Conservation (phyloP, 1,139 yeast genomes). For the Diutina catenulata region DNA sequence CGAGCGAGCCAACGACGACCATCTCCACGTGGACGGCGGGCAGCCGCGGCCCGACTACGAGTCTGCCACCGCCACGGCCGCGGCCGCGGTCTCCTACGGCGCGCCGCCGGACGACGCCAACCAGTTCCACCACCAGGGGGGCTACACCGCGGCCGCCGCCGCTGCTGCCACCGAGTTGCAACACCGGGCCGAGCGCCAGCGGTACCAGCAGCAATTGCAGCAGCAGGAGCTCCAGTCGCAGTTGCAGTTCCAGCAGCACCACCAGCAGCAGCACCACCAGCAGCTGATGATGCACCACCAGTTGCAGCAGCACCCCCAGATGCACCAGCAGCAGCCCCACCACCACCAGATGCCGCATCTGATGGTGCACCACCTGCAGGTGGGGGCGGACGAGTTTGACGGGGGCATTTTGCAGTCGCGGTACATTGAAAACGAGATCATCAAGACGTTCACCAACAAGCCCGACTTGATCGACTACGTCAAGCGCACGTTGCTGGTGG, state of each 20-base stretch:
- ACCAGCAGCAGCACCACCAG: constrained; percentile 8
- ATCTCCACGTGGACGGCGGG: constrained; percentile 8
- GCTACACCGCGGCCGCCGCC: constrained; percentile 10
- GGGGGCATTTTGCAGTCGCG: constrained; percentile 15
- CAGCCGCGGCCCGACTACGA: constrained; percentile 10
- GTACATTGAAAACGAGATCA: constrained; percentile 33
- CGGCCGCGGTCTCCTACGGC: constrained; percentile 10
- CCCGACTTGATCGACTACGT: constrained; percentile 32
- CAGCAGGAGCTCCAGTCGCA: constrained; percentile 8
- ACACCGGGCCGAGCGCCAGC: constrained; percentile 6
- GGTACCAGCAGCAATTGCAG: constrained; percentile 7
- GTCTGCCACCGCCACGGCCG: constrained; percentile 11
- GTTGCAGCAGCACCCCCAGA: constrained; percentile 9
- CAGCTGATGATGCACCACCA: constrained; percentile 9
- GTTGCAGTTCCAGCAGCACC: constrained; percentile 9
- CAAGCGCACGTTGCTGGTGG: constrained; percentile 28
- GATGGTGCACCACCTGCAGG: constrained; percentile 4
- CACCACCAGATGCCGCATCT: constrained; percentile 11
- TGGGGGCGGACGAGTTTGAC: constrained; percentile 8
- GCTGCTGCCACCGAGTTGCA: constrained; percentile 6
- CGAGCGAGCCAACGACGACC: constrained; percentile 9
- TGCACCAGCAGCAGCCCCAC: constrained; percentile 9
- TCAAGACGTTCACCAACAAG: constrained; percentile 33
- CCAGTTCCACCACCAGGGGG: constrained; percentile 9
- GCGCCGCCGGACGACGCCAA: constrained; percentile 10